A percentile compares a stretch with the other conserved stretches of the same genome.
These are phyloP conservation scores for Pyrus hybrid DNA, from an alignment of 331 rosid species.

Conservation along the genomic window DNA sequence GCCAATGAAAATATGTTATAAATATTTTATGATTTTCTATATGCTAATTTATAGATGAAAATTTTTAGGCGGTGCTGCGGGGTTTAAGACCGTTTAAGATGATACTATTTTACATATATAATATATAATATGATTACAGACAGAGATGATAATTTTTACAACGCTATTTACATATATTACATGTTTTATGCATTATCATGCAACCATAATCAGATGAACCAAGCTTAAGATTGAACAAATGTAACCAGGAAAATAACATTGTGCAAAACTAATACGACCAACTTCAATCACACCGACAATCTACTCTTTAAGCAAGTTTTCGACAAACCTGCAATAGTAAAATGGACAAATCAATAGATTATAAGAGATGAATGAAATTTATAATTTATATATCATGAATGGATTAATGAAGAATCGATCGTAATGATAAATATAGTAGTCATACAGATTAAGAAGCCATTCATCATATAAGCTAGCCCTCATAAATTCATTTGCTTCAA, in stretches of 20 bases:
- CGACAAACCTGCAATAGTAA: slow-evolving; percentile 54
- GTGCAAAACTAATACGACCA: slow-evolving; percentile 93
- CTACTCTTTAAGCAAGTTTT: slow-evolving; percentile 89
- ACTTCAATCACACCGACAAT: slow-evolving; percentile 97
- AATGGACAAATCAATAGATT: slow-evolving; percentile 2
- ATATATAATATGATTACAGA: too few relatives aligned
- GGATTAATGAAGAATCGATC: neutral
- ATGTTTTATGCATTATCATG: too few relatives aligned
- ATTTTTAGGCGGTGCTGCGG: too few relatives aligned
- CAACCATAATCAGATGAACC: neutral
- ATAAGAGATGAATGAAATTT: neutral
- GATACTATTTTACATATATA: too few relatives aligned
- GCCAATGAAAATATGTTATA: too few relatives aligned
- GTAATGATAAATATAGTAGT: neutral
- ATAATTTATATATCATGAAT: slow-evolving; percentile 1
- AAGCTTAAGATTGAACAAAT: neutral
- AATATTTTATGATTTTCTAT: too few relatives aligned
- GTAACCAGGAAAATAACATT: slow-evolving; percentile 49
- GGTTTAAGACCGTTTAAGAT: too few relatives aligned
- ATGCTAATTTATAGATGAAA: too few relatives aligned
- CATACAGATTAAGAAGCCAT: slow-evolving; percentile 95
- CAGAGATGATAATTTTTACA: too few relatives aligned
- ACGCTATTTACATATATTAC: too few relatives aligned
- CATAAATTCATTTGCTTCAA: slow-evolving; percentile 96
- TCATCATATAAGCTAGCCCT: slow-evolving; percentile 93